phyloP scores from a whole-genome alignment of 2,329 filamentous ascomycete species.

The Coniochaeta sp. region DNA sequence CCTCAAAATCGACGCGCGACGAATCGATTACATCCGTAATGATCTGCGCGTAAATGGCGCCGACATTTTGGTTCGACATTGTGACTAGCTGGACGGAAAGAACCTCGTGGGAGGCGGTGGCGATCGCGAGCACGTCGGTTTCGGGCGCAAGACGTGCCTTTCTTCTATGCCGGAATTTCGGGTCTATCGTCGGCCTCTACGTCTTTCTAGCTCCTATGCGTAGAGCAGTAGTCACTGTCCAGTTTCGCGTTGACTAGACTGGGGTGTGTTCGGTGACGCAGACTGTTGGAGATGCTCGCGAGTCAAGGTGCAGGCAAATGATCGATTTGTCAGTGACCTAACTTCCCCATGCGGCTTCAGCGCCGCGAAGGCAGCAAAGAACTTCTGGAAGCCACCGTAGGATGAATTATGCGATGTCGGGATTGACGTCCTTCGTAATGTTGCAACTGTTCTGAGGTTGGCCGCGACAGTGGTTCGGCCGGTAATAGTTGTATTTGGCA shows the following conservation, averaged over 20 bases:
- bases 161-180: neutral
- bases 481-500: neutral
- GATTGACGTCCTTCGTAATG: neutral
- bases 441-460: neutral
- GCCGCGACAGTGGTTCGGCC: neutral
- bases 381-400: neutral
- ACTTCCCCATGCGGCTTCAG: slow-evolving; percentile 9
- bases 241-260: neutral
- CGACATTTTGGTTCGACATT: slow-evolving; percentile 57
- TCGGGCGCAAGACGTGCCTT: neutral
- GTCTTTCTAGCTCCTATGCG: neutral
- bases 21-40: slow-evolving; percentile 84
- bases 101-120: neutral
- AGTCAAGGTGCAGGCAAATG: neutral
- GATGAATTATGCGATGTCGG: no score
- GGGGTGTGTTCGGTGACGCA: neutral
- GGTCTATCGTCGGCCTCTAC: neutral
- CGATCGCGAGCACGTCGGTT: neutral
- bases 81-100: slow-evolving; percentile 13
- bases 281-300: neutral
- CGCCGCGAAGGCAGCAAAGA: slow-evolving; percentile 1
- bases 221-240: neutral
- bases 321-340: neutral
- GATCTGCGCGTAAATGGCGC: slow-evolving; percentile 71
- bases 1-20: slow-evolving; percentile 92